Percentiles rank a stretch among this genome's conserved stretches.
These are phyloP conservation scores for Pugionium dolabratum DNA, from an alignment of 345 rosid species.

Conservation along the genomic window DNA sequence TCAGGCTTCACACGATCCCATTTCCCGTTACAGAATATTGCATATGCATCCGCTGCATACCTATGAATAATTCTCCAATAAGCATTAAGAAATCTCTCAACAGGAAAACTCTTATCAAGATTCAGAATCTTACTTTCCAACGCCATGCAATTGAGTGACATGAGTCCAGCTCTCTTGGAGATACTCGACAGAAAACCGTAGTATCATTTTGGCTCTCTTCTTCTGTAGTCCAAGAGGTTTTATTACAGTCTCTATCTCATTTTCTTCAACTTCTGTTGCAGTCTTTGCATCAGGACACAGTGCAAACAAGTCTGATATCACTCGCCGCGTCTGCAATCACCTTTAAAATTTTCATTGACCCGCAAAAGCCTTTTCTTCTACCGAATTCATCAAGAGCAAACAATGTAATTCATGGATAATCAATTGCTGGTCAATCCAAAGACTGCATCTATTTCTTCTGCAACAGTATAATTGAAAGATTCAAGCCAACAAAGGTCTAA, in stretches of 20 bases:
- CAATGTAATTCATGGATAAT: background rate
- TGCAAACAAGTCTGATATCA: constrained; percentile 51
- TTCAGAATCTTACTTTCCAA: constrained; percentile 61
- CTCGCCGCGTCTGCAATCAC: constrained; percentile 46
- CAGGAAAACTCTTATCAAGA: background rate
- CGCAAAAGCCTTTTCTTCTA: no score
- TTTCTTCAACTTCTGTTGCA: constrained; percentile 48
- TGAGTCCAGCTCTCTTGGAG: constrained; percentile 69
- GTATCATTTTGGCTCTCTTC: constrained; percentile 62
- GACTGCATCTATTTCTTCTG: constrained; percentile 7
- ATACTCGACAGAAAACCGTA: constrained; percentile 63
- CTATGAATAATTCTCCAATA: constrained; percentile 39
- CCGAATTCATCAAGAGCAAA: no score
- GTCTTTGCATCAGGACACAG: constrained; percentile 68
- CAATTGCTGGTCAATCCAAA: background rate
- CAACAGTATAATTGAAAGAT: background rate
- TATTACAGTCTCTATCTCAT: constrained; percentile 53
- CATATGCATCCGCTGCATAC: constrained; percentile 90
- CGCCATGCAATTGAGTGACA: constrained; percentile 74
- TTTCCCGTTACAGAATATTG: constrained; percentile 83
- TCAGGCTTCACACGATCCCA: constrained; percentile 65
- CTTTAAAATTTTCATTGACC: no score
- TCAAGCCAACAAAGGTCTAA: background rate
- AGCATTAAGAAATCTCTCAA: constrained; percentile 5
- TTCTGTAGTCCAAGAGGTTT: constrained; percentile 56